These are phyloP conservation scores for Yamadazyma triangularis DNA, from an alignment of 1,139 yeast genomes.

Conservation along the genomic window DNA sequence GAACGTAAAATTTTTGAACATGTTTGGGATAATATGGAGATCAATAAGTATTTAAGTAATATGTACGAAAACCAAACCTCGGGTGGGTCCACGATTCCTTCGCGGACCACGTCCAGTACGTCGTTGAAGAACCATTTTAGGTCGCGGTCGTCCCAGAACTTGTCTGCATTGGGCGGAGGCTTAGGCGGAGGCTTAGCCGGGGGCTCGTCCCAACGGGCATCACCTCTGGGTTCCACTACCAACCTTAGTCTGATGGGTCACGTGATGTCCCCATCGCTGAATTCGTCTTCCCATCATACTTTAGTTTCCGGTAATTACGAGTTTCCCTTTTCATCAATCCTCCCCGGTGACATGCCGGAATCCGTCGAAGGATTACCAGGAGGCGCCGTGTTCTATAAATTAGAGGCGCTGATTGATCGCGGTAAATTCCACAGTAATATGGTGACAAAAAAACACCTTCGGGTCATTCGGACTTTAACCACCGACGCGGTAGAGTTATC, in stretches of 20 bases:
- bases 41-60: slow-evolving; percentile 27
- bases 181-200: too few species aligned
- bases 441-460: slow-evolving; percentile 64
- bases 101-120: slow-evolving; percentile 27
- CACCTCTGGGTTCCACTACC: slow-evolving; percentile 12
- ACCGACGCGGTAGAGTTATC: slow-evolving; percentile 84
- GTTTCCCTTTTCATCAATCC: slow-evolving; percentile 78
- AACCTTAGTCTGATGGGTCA: too few species aligned
- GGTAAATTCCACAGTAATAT: slow-evolving; percentile 70
- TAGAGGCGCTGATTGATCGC: slow-evolving; percentile 79
- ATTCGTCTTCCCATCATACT: slow-evolving; percentile 17
- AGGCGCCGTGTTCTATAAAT: slow-evolving; percentile 70
- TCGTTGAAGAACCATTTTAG: slow-evolving; percentile 29
- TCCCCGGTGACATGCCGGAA: slow-evolving; percentile 85
- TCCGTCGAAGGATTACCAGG: slow-evolving; percentile 90
- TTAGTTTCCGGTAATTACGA: slow-evolving; percentile 79
- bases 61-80: slow-evolving; percentile 22
- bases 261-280: slow-evolving; percentile 8
- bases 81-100: slow-evolving; percentile 9
- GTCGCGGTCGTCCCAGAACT: slow-evolving; percentile 29
- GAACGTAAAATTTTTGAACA: slow-evolving; percentile 70
- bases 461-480: slow-evolving; percentile 85
- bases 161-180: slow-evolving; percentile 15
- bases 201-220: too few species aligned
- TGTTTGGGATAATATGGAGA: slow-evolving; percentile 67